These are phyloP conservation scores for Posidonia australis DNA, from an alignment of 106 monocot species.

Conservation along the genomic window DNA sequence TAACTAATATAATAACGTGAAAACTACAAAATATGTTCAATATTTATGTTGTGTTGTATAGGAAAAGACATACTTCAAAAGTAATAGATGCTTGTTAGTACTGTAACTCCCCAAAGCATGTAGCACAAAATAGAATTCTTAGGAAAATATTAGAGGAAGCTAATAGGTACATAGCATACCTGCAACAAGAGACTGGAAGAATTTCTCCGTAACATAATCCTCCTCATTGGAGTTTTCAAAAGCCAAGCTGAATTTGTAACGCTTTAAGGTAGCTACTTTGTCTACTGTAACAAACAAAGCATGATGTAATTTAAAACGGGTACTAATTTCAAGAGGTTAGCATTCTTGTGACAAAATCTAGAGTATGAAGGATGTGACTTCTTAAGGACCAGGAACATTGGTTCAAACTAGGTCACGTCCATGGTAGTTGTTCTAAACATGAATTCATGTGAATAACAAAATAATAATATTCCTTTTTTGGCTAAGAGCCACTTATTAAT, in stretches of 20 bases:
- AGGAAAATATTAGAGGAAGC: slow-evolving; percentile 2
- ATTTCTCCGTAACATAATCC: slow-evolving; percentile 93
- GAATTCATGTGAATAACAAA: no score
- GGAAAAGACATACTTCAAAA: not conserved
- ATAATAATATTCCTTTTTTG: no score
- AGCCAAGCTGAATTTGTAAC: slow-evolving; percentile 87
- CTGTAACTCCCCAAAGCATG: not conserved
- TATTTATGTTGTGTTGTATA: not conserved
- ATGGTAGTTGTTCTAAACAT: no score
- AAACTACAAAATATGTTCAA: not conserved
- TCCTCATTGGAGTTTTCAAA: slow-evolving; percentile 95
- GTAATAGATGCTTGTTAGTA: not conserved
- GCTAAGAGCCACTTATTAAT: no score
- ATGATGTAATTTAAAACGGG: not conserved
- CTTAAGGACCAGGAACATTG: no score
- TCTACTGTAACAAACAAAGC: slow-evolving; percentile 37
- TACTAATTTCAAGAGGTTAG: not conserved
- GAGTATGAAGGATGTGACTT: no score
- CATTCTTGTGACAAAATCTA: no score
- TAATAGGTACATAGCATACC: slow-evolving; percentile 14
- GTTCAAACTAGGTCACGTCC: no score
- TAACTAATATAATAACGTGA: not conserved
- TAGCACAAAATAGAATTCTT: not conserved
- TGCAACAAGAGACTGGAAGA: slow-evolving; percentile 94
- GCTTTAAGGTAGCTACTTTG: slow-evolving; percentile 60